phyloP scores from a whole-genome alignment of 495 filamentous ascomycete genomes.

The Lindgomyces ingoldianus region DNA sequence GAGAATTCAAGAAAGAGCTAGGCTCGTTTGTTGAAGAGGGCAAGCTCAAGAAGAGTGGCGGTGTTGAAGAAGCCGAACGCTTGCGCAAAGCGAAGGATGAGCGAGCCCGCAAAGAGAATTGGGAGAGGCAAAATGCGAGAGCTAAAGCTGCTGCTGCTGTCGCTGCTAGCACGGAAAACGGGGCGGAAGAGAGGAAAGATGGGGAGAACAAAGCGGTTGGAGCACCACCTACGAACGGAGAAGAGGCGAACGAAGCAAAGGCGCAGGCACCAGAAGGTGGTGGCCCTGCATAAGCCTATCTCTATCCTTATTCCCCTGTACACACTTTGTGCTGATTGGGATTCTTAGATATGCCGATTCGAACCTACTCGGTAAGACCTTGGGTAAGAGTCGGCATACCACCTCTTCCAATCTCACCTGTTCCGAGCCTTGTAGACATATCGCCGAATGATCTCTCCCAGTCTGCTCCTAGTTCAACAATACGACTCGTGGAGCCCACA shows the following conservation, averaged over 20 bases:
- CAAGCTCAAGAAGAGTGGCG: slow-evolving; percentile 91
- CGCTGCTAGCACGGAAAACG: slow-evolving; percentile 11
- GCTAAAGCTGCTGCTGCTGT: slow-evolving; percentile 34
- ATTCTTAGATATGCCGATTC: slow-evolving; percentile 7
- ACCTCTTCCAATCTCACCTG: background rate
- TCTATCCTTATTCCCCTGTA: slow-evolving; percentile 12
- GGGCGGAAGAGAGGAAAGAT: slow-evolving; percentile 3
- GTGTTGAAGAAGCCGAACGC: slow-evolving; percentile 89
- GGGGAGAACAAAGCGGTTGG: background rate
- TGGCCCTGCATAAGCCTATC: slow-evolving; percentile 29
- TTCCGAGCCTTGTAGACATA: background rate
- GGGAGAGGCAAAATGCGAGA: slow-evolving; percentile 64
- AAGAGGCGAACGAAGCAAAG: slow-evolving; percentile 36
- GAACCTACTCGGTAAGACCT: slow-evolving; percentile 20
- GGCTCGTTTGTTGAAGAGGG: slow-evolving; percentile 87
- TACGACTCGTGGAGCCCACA: slow-evolving; percentile 8
- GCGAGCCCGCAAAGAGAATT: slow-evolving; percentile 78
- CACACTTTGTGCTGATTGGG: slow-evolving; percentile 22
- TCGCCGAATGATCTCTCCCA: background rate
- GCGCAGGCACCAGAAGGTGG: slow-evolving; percentile 32
- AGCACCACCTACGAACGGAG: slow-evolving; percentile 1
- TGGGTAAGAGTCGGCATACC: slow-evolving; percentile 25
- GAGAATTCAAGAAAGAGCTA: slow-evolving; percentile 86
- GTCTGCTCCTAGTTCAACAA: background rate
- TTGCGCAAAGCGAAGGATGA: slow-evolving; percentile 85